Percentiles rank a stretch among this genome's conserved stretches.
These are phyloP conservation scores for Aspergillus sp. DNA, from an alignment of 2,329 filamentous ascomycete genomes.

Conservation along the genomic window DNA sequence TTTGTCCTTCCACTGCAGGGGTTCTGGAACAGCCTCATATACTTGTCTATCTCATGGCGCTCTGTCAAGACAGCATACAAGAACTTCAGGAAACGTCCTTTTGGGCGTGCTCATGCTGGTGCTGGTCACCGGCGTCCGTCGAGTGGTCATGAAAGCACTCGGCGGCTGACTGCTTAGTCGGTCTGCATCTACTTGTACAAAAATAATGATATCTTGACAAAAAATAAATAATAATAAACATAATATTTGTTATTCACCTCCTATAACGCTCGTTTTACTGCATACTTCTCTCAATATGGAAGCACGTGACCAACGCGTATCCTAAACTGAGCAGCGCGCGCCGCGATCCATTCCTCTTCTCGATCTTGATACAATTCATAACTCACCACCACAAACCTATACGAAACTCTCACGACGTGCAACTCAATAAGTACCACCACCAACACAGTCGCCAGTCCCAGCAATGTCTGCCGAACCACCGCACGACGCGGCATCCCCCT, in stretches of 20 bases:
- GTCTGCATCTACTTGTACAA: background rate
- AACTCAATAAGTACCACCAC: background rate
- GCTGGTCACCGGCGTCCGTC: constrained; percentile 11
- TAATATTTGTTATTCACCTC: background rate
- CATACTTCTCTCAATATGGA: background rate
- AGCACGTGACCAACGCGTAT: constrained; percentile 32
- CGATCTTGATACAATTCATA: background rate
- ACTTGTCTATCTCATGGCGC: constrained; percentile 69
- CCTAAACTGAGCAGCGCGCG: constrained; percentile 11
- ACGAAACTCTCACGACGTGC: constrained; percentile 1
- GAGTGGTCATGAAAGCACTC: constrained; percentile 21
- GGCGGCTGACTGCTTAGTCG: constrained; percentile 16
- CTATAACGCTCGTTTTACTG: background rate
- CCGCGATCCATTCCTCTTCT: background rate
- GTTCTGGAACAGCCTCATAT: constrained; percentile 83
- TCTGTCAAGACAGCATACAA: constrained; percentile 56
- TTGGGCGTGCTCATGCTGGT: constrained; percentile 2
- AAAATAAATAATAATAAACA: background rate
- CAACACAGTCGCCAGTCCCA: too few relatives aligned
- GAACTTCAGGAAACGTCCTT: constrained; percentile 1
- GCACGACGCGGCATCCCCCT: constrained; percentile 46
- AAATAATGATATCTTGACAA: background rate
- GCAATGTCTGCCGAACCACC: constrained; percentile 27
- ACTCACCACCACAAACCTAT: background rate
- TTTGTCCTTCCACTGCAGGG: constrained; percentile 81